Base-by-base conservation (phyloP, 805 yeast species). In the Wickerhamomyces subpelliculosus region DNA sequence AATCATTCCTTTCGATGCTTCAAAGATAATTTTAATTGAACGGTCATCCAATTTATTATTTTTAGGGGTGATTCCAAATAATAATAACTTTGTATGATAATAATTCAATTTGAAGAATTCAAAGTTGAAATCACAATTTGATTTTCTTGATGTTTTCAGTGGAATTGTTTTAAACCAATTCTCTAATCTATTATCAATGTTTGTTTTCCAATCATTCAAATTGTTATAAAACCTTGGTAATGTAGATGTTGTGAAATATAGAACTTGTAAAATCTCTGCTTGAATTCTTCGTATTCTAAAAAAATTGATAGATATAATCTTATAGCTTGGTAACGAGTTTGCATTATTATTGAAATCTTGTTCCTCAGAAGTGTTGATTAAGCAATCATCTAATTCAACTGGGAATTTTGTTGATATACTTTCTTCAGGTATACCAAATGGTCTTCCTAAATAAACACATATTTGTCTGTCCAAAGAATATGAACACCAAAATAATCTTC, bases 401-500 rank as follows among this genome's bases (percentile, higher is more conserved):
- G 95, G 95, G 54, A 80, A 84, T 29, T 74, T 74, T 2, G 84
- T 80, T 36, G 75, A 70, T 32, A 87, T 75, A 36, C 78, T 71
- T 45, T 82, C 88, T 48, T 88, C 96, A 0, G 95, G 93, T 1
- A 88, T 81, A 1, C 95, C 93, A 46, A 83, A 80, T 0, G 96
- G 96, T 27, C 96, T 69, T 1, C 94, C 94, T 36, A 88, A 64
- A 54, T 87, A 87, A 32, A 88, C 79, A 55, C 95, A 83, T 9
- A 86, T 78, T 55, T 87, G 95, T 19, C 96, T 62, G 57, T 88
- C 97, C 39, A 89, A 60, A 1, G 89, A 73, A 55, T 88, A 88
- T 2, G 90, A 78, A 56, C 95, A 83, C 97, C 97, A 88, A 51
- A 89, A 88, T 21, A 85, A 55, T 32, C 94, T 61, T 48, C 94